A percentile compares a stretch with the other conserved stretches of the same genome.
These are phyloP conservation scores for Calonectria multiphialidica DNA, from an alignment of 2,329 filamentous ascomycete species.

Conservation along the genomic window DNA sequence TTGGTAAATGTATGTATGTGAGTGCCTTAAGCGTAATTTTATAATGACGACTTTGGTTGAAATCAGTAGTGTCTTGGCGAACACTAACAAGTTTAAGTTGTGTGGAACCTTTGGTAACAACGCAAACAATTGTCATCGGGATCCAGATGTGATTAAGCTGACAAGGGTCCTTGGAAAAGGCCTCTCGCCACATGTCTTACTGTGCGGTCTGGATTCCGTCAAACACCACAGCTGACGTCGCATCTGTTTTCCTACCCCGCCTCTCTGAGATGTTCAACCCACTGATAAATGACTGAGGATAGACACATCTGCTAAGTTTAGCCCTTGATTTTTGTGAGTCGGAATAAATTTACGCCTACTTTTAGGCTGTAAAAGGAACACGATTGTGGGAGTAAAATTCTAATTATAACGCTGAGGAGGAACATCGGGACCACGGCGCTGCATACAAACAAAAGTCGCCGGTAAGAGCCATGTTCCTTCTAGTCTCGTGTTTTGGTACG, in stretches of 20 bases:
- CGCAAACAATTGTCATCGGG: neutral
- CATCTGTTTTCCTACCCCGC: neutral
- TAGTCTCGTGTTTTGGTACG: neutral
- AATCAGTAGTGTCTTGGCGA: neutral
- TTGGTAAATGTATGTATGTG: neutral
- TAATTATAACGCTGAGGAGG: neutral
- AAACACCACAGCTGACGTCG: neutral
- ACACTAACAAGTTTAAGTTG: neutral
- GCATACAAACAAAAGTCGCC: neutral
- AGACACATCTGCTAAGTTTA: neutral
- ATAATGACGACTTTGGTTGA: neutral
- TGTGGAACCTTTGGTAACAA: neutral
- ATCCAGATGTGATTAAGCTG: neutral
- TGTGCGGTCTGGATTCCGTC: neutral
- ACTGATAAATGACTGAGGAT: neutral
- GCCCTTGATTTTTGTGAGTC: neutral
- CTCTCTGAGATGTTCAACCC: neutral
- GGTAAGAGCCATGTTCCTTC: neutral
- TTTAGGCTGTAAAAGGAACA: neutral
- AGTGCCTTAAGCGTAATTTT: neutral
- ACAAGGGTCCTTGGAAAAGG: neutral
- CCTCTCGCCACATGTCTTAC: too few relatives aligned
- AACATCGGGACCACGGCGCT: neutral
- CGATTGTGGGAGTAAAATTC: neutral
- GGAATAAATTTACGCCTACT: neutral